Conservation (phyloP, 2,329 filamentous ascomycete species). For the Aspergillus sp. region DNA sequence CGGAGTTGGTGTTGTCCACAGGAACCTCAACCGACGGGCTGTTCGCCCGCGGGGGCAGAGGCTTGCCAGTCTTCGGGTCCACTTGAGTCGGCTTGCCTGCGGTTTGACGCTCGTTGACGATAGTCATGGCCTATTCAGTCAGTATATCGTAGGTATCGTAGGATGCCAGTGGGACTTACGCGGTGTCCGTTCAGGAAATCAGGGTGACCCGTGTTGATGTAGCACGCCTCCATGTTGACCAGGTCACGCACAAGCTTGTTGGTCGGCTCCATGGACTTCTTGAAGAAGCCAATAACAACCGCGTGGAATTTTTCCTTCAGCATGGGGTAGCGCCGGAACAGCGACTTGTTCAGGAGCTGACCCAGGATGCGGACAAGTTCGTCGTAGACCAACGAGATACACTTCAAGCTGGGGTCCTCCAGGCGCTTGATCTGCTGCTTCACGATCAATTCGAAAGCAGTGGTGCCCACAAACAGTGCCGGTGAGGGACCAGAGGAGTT, state of each 20-base stretch:
- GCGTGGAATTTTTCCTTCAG: constrained; percentile 96
- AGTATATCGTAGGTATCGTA: constrained; percentile 14
- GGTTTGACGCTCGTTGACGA: constrained; percentile 90
- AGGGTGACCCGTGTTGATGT: constrained; percentile 97
- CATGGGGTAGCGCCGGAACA: constrained; percentile 89
- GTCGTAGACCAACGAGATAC: constrained; percentile 95
- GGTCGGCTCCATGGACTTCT: constrained; percentile 96
- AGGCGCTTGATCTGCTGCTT: constrained; percentile 97
- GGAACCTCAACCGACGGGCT: constrained; percentile 69
- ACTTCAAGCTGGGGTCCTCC: constrained; percentile 96
- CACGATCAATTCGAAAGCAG: constrained; percentile 96
- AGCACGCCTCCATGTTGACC: constrained; percentile 93
- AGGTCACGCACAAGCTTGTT: constrained; percentile 95
- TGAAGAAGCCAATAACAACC: constrained; percentile 93
- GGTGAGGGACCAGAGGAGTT: constrained; percentile 99
- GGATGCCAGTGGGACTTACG: constrained; percentile 48
- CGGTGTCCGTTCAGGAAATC: constrained; percentile 97
- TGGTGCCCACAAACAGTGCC: constrained; percentile 94
- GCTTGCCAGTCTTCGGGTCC: constrained; percentile 98
- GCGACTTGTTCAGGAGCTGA: constrained; percentile 81
- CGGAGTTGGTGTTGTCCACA: constrained; percentile 58
- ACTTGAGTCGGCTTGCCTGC: constrained; percentile 85
- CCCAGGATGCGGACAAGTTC: constrained; percentile 93
- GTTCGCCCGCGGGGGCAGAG: constrained; percentile 74
- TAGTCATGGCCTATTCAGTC: constrained; percentile 76